phyloP scores from a whole-genome alignment of 345 rosid genomes.

The Eucalyptus brandiana region DNA sequence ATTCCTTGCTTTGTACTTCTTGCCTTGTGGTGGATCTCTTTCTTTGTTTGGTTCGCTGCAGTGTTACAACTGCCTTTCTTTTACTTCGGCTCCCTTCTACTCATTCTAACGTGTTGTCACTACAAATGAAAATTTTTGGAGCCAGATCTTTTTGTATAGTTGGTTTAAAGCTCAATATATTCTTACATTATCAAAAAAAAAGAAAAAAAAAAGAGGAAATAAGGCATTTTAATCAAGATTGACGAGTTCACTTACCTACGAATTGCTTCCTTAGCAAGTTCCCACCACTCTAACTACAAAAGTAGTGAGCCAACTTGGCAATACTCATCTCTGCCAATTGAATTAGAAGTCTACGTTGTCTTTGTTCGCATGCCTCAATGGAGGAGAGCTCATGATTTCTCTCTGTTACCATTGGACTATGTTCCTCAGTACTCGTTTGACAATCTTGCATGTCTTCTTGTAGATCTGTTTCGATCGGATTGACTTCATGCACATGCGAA shows the following conservation, averaged over 20 bases:
- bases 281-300: neutral
- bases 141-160: too few species aligned
- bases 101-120: fast-evolving
- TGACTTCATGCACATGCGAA: neutral
- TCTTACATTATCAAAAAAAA: too few species aligned
- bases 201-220: neutral
- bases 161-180: too few species aligned
- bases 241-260: neutral
- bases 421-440: neutral
- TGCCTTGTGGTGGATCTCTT: too few species aligned
- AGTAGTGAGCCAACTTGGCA: fast-evolving
- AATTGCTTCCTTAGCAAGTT: neutral
- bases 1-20: too few species aligned
- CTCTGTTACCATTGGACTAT: neutral
- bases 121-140: too few species aligned
- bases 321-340: neutral
- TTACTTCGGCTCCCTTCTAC: too few species aligned
- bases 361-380: neutral
- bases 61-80: too few species aligned
- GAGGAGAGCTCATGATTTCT: neutral
- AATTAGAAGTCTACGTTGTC: fast-evolving
- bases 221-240: neutral
- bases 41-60: too few species aligned
- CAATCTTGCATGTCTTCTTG: neutral
- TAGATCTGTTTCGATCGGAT: neutral